Conservation (phyloP, 306 rosid species). For the Glycine soja region DNA sequence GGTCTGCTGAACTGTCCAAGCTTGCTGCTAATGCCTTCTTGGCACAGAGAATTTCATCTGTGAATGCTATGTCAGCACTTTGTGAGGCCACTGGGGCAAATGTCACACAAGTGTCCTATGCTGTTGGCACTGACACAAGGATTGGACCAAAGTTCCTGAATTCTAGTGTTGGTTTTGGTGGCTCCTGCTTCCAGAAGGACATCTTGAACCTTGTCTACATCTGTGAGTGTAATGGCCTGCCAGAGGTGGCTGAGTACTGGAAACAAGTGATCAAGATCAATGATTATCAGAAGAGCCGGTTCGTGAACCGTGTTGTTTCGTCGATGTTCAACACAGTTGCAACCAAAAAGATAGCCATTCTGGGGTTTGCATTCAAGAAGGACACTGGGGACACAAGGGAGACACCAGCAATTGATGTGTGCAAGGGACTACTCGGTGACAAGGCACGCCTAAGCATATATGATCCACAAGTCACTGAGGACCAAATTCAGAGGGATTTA, state of each 20-base stretch:
- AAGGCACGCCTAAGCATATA: conserved; percentile 83
- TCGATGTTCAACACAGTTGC: conserved; percentile 96
- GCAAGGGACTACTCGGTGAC: conserved; percentile 86
- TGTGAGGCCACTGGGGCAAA: conserved; percentile 98
- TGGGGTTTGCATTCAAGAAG: conserved; percentile 97
- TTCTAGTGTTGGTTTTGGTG: conserved; percentile 97
- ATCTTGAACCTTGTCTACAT: conserved; percentile 89
- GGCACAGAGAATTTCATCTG: conserved; percentile 96
- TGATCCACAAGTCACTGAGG: conserved; percentile 86
- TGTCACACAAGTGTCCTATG: conserved; percentile 74
- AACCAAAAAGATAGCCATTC: conserved; percentile 75
- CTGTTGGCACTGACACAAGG: conserved; percentile 91
- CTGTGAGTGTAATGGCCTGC: conserved; percentile 95
- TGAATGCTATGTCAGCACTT: conserved; percentile 95
- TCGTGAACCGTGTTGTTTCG: conserved; percentile 87
- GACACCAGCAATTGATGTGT: conserved; percentile 92
- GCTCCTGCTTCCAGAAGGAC: conserved; percentile 97
- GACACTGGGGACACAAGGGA: conserved; percentile 95
- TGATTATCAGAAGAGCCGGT: conserved; percentile 91
- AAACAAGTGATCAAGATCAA: conserved; percentile 96
- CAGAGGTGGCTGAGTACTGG: conserved; percentile 99
- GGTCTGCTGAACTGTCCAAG: conserved; percentile 97
- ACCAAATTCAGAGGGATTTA: conserved; percentile 90
- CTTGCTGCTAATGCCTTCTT: conserved; percentile 97
- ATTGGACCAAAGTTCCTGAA: conserved; percentile 92